Base-by-base conservation (phyloP, 2,329 filamentous ascomycete species). In the Trichoderma hamatum region DNA sequence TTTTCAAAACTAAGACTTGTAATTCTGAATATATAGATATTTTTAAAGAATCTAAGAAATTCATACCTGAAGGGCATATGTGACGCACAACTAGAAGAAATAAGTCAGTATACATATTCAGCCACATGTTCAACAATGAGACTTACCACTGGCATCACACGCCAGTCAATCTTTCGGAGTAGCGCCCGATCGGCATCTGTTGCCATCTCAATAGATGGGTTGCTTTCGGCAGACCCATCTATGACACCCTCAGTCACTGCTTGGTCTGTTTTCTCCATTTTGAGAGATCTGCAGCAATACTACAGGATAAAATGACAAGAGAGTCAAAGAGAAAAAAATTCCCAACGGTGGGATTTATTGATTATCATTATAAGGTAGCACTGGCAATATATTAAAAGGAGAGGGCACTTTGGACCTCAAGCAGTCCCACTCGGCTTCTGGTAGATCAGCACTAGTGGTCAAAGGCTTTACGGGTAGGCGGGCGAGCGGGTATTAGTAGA, bases 161-260 rank as follows among this genome's bases (percentile, higher is more conserved):
- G 58, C 58, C 58, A 61, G 28, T 49, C 58, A 10, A 49, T 61
- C 36, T 61, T 61, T 61, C 58, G 24, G 9, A 61, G 2, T 39
- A 61, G 11, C 36, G 36, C 36, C 26, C 58, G 58, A 46, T 61
- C 58, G 11, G 21, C 11, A 49, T 61, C 39, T 3, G 19, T 10
- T 61, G 6, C 10, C 9, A 43, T 49, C 36, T 11, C 36, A 32
- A 30, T 30, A 26, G 36, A 6, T 26, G 28, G 13, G 11, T 21
- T 30, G 16, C 24, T 26, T 5, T 46, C 58, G 11, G 11, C 21
- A n/a, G 26, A 28, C 26, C 24, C n/a, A 7, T 43, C 39, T 43
- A 43, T 19, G 16, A 43, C 39, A 19, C 39, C 58, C 19, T 61
- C 36, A 21, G 49, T 5, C 14, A 26, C 26, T 26, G 24, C 30